Percentiles rank a stretch among this genome's conserved stretches.
Conservation (phyloP, 169 alveolate genomes). For the Cryptosporidium baileyi region DNA sequence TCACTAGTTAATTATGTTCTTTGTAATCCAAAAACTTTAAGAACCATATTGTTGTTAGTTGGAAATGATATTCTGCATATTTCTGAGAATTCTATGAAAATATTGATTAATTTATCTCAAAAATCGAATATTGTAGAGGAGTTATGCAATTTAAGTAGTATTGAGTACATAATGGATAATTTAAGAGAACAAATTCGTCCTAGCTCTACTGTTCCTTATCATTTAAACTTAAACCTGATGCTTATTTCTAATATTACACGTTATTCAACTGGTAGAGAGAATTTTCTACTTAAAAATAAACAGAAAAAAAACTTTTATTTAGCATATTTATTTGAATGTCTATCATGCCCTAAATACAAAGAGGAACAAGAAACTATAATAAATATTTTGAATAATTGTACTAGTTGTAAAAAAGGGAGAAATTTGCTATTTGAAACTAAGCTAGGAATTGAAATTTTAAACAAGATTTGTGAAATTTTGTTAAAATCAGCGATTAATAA, state of each 20-base stretch:
- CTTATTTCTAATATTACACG: constrained; percentile 59
- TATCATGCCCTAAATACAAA: neutral
- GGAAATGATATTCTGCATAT: neutral
- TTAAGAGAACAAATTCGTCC: constrained; percentile 39
- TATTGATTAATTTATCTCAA: constrained; percentile 43
- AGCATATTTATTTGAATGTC: constrained; percentile 21
- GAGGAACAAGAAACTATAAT: constrained; percentile 15
- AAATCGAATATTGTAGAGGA: constrained; percentile 18
- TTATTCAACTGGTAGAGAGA: constrained; percentile 18
- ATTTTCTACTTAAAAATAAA: neutral
- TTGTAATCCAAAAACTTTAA: neutral
- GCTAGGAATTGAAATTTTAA: constrained; percentile 33
- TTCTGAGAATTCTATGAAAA: constrained; percentile 14
- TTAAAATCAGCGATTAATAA: neutral
- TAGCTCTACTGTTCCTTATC: constrained; percentile 29
- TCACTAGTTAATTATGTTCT: neutral
- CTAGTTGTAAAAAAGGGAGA: constrained; percentile 31
- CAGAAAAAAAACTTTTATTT: constrained; percentile 9
- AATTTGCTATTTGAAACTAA: neutral
- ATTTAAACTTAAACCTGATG: constrained; percentile 12
- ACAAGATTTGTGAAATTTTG: constrained; percentile 2
- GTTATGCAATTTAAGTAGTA: constrained; percentile 8
- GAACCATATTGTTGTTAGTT: neutral
- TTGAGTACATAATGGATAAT: constrained; percentile 50
- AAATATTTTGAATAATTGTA: constrained; percentile 37